Conservation (phyloP, 2,329 filamentous ascomycete genomes). For the Nigrospora sphaerica region DNA sequence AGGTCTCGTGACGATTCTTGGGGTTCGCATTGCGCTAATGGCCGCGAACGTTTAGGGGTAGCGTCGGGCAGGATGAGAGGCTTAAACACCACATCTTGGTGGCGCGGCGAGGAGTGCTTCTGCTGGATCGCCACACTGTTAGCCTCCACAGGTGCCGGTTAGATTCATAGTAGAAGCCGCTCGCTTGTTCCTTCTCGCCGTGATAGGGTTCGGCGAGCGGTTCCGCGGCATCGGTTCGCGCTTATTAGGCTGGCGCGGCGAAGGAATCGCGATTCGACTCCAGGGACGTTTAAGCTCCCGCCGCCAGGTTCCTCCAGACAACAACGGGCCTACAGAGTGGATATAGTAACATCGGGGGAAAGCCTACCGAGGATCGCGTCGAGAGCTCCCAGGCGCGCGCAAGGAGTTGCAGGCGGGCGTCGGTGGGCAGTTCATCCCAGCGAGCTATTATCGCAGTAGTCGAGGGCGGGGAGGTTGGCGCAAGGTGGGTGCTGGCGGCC, state of each 20-base stretch:
- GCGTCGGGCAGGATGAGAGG: conserved; percentile 22
- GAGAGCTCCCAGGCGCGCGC: conserved; percentile 31
- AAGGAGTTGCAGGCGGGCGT: conserved; percentile 28
- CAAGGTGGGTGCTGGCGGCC: conserved; percentile 32
- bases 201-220: no score
- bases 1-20: conserved; percentile 6
- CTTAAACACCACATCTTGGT: conserved; percentile 7
- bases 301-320: not conserved
- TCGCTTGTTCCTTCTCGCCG: no score
- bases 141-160: not conserved
- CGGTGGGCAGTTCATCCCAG: conserved; percentile 28
- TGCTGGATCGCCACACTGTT: not conserved
- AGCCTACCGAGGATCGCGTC: not conserved
- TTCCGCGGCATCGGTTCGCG: no score
- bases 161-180: not conserved
- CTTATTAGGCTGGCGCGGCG: no score
- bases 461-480: conserved; percentile 24
- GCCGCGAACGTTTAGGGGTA: conserved; percentile 28
- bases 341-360: no score
- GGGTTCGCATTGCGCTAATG: conserved; percentile 10
- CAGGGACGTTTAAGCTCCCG: no score
- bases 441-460: conserved; percentile 20
- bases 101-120: conserved; percentile 6
- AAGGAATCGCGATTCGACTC: no score
- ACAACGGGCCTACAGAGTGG: no score